Evolutionary conservation across 2,329 filamentous ascomycete genomes (phyloP).

Genomic region (Botrytis pseudocinerea): DNA sequence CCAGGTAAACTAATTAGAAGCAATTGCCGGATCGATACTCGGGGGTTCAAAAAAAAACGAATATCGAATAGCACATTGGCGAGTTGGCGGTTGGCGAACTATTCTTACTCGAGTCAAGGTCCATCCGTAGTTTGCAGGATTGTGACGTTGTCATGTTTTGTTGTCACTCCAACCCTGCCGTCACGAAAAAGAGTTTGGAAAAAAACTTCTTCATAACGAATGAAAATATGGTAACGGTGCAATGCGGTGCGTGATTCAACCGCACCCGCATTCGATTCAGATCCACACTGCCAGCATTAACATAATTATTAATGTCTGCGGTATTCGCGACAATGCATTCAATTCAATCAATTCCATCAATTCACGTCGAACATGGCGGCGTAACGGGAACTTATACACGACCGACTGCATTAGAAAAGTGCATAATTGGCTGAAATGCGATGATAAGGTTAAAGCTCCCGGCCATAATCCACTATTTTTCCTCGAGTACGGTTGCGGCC

Average conservation of each 20-base stretch:
- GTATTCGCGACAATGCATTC: neutral
- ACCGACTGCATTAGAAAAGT: neutral
- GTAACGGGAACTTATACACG: too few relatives aligned
- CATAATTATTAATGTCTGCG: neutral
- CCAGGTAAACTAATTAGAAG: neutral
- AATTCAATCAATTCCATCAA: neutral
- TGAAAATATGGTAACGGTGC: neutral
- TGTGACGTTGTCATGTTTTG: slow-evolving; percentile 10
- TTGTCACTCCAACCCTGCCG: slow-evolving; percentile 5
- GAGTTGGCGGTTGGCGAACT: neutral
- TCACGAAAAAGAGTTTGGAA: neutral
- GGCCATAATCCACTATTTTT: neutral
- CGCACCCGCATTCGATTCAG: neutral
- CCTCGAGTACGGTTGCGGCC: slow-evolving; percentile 8
- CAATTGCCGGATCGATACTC: neutral
- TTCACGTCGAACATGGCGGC: too few relatives aligned
- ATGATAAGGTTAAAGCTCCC: neutral
- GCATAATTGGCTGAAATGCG: neutral
- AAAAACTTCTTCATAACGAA: neutral
- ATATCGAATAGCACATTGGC: neutral
- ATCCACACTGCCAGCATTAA: neutral
- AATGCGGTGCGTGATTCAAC: neutral
- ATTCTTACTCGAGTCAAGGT: neutral
- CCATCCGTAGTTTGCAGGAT: neutral
- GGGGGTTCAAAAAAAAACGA: neutral